Conservation (phyloP, 345 rosid species). For the Citrus trifoliata region DNA sequence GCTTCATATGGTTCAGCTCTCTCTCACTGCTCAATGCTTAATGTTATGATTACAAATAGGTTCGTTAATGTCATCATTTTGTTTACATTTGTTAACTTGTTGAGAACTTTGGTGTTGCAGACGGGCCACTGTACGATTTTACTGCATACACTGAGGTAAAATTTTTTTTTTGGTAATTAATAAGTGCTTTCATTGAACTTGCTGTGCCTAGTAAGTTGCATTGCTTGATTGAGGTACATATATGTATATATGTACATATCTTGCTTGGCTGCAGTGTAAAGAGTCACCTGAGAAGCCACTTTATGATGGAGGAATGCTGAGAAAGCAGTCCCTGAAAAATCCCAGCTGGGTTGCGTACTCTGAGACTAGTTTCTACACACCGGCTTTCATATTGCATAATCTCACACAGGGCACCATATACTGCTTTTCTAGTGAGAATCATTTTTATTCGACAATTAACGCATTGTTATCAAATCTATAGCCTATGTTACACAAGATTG, state of each 20-base stretch:
- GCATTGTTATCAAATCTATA: not conserved
- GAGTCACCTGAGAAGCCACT: constrained; percentile 55
- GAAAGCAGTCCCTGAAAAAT: not conserved
- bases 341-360: not conserved
- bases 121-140: constrained; percentile 46
- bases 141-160: constrained; percentile 70
- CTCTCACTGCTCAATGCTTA: not conserved
- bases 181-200: no score
- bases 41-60: not conserved
- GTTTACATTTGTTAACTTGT: not conserved
- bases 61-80: not conserved
- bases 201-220: not conserved
- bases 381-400: constrained; percentile 53
- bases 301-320: constrained; percentile 69
- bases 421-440: constrained; percentile 63
- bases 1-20: constrained; percentile 36
- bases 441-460: not conserved
- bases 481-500: not conserved
- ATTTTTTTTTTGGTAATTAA: no score
- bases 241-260: not conserved
- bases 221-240: not conserved
- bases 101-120: not conserved
- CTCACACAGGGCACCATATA: constrained; percentile 47
- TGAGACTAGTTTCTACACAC: constrained; percentile 25
- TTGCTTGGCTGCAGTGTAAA: constrained; percentile 52